Base-by-base conservation (phyloP, 192 early-diverging fungal genomes). In the Rhizophlyctis rosea region DNA sequence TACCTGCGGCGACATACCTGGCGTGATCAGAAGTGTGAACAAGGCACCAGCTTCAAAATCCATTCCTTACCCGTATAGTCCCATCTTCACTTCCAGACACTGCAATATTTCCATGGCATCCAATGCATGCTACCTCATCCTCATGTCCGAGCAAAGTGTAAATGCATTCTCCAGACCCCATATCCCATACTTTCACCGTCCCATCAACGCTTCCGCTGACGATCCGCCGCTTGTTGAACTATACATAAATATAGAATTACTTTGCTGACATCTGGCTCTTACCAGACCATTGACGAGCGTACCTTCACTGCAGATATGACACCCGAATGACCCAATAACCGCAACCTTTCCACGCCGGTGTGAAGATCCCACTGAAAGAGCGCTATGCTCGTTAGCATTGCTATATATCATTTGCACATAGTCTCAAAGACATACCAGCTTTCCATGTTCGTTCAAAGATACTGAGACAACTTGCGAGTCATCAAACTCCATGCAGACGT, bases 281-380 rank as follows among this genome's bases (percentile, higher is more conserved):
- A 28, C 29, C 47, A 29, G 28, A 4, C 18, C 5, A 24, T 11
- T 65, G 44, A 27, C 18, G 57, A 21, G 39, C 33, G n/a, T 51
- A 74, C 68, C 64, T 70, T 77, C 13, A 75, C 76, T 24, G 76
- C 73, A 9, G 76, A 71, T 59, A 78, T 69, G 51, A 72, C 65
- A 11, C 76, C 76, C 7, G 50, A 23, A 28, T 78, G 76, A 0
- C 76, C 76, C n/a, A 7, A 28, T 33, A 78, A 36, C 50, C 50
- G 33, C 30, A 75, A 32, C 14, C 62, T 65, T 21, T 50, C 50
- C n/a, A 48, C 32, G 1, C 76, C 76, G 0, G 61, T 71, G 14
- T 69, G 52, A 61, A 78, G 63, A 51, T 78, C 67, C 72, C 74
- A 69, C 62, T 67, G 65, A 3, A 4, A 48, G 27, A 47, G 11